Base-by-base conservation (phyloP, 1,139 yeast species). In the Lodderomyces jiufengensis region DNA sequence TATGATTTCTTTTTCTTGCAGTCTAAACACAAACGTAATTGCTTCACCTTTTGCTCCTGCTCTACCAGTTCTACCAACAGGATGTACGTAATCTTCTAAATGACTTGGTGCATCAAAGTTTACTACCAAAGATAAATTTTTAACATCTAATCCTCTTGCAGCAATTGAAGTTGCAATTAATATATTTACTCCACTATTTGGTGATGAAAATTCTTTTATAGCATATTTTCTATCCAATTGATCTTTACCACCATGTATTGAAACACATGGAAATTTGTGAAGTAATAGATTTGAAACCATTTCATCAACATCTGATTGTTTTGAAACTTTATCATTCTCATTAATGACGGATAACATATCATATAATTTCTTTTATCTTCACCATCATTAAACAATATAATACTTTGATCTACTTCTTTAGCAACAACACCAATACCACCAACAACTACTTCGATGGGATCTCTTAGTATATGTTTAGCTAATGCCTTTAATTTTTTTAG, bases 61-160 rank as follows among this genome's bases (percentile, higher is more conserved):
- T 42, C 99, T 70, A 0, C 97, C 99, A 0, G 99, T 94, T 45
- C 99, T 69, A 0, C 99, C 99, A 0, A 90, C 95, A 21, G 98
- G 71, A 59, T 92, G 99, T 5, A 94, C 95, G 52, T 92, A 92
- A 55, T 94, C 98, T 44, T 95, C 97, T 73, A 90, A 75, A 45
- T 92, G 95, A 45, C 75, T 84, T 0, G 97, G 95, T 0, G 96
- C 81, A 54, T 92, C 96, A n/a, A n/a, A n/a, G n/a, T n/a, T n/a
- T n/a, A n/a, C n/a, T n/a, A n/a, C n/a, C n/a, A n/a, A n/a, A n/a
- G n/a, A n/a, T n/a, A n/a, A n/a, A n/a, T n/a, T n/a, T n/a, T n/a
- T n/a, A n/a, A n/a, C n/a, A n/a, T n/a, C n/a, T n/a, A n/a, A n/a
- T n/a, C n/a, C n/a, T n/a, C n/a, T n/a, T n/a, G n/a, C n/a, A n/a